A percentile compares a stretch with the other conserved stretches of the same genome.
Evolutionary conservation across 768 basidiomycete species (phyloP).

Genomic region (Butyriboletus loyo): DNA sequence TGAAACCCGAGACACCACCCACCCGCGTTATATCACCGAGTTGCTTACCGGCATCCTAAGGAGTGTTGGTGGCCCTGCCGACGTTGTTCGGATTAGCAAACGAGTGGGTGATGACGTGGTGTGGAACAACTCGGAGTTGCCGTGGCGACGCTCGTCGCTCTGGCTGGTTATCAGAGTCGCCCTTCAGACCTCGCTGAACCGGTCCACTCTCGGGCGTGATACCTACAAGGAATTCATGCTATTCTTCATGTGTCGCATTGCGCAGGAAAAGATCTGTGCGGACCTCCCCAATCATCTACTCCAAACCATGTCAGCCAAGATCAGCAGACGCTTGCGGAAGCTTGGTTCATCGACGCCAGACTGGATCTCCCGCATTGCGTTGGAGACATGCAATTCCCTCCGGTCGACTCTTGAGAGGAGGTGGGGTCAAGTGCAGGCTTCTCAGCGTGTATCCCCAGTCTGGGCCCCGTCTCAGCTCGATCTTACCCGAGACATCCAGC

Average conservation of each 20-base stretch:
- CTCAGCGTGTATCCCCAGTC: constrained; percentile 12
- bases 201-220: neutral
- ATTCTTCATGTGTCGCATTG: constrained; percentile 31
- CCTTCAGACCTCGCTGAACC: constrained; percentile 31
- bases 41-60: constrained; percentile 46
- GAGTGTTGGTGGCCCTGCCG: constrained; percentile 32
- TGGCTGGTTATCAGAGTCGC: constrained; percentile 36
- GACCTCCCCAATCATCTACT: constrained; percentile 34
- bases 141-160: constrained; percentile 37
- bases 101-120: constrained; percentile 32
- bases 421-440: constrained; percentile 34
- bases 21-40: constrained; percentile 50
- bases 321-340: constrained; percentile 38
- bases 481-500: constrained; percentile 27
- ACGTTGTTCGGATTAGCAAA: constrained; percentile 5
- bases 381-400: constrained; percentile 15
- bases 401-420: constrained; percentile 27
- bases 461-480: constrained; percentile 21
- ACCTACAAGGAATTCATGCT: constrained; percentile 50
- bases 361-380: constrained; percentile 14
- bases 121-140: constrained; percentile 16
- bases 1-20: constrained; percentile 39
- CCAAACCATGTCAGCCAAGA: constrained; percentile 36
- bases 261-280: neutral
- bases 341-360: constrained; percentile 21